These are phyloP conservation scores for Camelina neglecta DNA, from an alignment of 345 rosid species.

Conservation along the genomic window DNA sequence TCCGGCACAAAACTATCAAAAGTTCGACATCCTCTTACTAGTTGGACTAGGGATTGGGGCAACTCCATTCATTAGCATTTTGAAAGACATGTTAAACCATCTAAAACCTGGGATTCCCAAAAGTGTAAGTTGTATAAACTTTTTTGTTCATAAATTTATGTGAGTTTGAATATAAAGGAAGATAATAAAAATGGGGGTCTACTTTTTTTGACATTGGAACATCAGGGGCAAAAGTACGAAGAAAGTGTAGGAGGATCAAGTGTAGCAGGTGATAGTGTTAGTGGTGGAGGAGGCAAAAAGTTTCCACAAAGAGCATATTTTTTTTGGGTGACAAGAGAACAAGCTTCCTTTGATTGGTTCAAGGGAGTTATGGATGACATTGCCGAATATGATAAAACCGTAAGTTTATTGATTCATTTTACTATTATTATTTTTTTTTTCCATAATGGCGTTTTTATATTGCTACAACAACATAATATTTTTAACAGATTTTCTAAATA, in stretches of 20 bases:
- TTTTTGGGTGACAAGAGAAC: slow-evolving; percentile 98
- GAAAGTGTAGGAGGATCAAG: slow-evolving; percentile 46
- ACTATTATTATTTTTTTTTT: not conserved
- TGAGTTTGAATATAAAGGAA: not conserved
- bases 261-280: slow-evolving; percentile 45
- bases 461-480: not conserved
- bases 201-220: slow-evolving; percentile 9
- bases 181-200: not conserved
- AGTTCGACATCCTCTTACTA: slow-evolving; percentile 77
- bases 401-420: slow-evolving; percentile 39
- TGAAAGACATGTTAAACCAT: slow-evolving; percentile 78
- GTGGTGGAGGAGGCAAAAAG: slow-evolving; percentile 48
- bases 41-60: slow-evolving; percentile 96
- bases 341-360: slow-evolving; percentile 96
- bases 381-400: slow-evolving; percentile 73
- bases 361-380: slow-evolving; percentile 99
- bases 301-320: slow-evolving; percentile 92
- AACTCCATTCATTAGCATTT: slow-evolving; percentile 91
- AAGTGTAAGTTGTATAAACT: slow-evolving; percentile 45
- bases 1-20: slow-evolving; percentile 86
- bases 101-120: slow-evolving; percentile 53
- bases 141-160: not conserved
- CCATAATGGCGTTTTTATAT: not conserved
- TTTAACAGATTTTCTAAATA: not conserved
- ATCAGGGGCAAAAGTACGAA: slow-evolving; percentile 41